Evolutionary conservation across 2,329 filamentous ascomycete species (phyloP), one percentile per base, ranked within the genome.

Genomic region (Didymella pinodella): DNA sequence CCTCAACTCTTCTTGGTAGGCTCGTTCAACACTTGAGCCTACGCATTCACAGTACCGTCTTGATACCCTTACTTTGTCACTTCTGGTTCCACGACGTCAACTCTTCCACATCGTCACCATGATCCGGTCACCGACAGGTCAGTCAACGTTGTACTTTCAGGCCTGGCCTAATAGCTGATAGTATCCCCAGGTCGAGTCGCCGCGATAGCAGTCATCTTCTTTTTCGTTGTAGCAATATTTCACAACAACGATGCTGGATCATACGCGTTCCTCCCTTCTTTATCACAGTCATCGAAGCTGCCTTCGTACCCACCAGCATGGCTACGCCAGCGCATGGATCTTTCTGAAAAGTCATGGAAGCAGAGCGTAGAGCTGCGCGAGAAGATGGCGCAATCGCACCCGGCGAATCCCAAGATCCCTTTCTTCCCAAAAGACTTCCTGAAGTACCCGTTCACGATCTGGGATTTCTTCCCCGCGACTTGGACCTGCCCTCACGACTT

Each of bases 401-500:
- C 70, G 3, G 48, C 64, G 10, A 68, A 74, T 29, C 72, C 72
- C 4, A 67, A 67, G 41, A 67, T 74, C 7, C 72, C 72, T 2
- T 70, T 74, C 53, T 74, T 73, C 47, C 71, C 71, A 1, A 65
- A 57, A 7, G 69, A 70, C 53, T 74, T 74, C 45, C 38, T 72
- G 22, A 72, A 69, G 45, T 73, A 72, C 54, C 70, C 71, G 0
- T 74, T 64, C 62, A 74, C 71, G 0, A 63, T 75, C 38, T 75
- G 72, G 72, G 72, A 75, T 54, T 75, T 72, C 61, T 75, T 73
- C 43, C 71, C 72, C 1, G 63, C 72, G 7, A 71, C 70, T 4
- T 75, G 69, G 68, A 73, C 70, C 40, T 75, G 72, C 38, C 72
- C 72, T 11, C 72, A 73, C 38, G 72, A 75, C 55, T 62, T 75